Percentiles rank a stretch among this genome's conserved stretches.
Conservation (phyloP, 2,329 filamentous ascomycete species). For the Alternaria triticina region DNA sequence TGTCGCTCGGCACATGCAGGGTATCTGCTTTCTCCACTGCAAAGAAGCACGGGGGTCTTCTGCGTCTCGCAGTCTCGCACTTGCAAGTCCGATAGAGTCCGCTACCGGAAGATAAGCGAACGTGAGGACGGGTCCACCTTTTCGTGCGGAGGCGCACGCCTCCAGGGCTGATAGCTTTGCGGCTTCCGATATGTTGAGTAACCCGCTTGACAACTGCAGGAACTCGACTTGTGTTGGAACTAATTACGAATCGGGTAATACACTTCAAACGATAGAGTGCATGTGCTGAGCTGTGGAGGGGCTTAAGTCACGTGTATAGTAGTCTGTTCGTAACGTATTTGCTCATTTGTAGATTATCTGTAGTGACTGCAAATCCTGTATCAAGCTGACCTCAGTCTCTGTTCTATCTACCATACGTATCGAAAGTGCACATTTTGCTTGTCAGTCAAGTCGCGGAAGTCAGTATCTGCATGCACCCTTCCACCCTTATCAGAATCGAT, state of each 20-base stretch:
- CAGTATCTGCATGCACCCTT: conserved; percentile 29
- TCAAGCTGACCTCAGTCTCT: not conserved
- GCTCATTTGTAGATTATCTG: not conserved
- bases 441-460: conserved; percentile 46
- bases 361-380: not conserved
- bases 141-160: not conserved
- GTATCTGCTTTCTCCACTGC: not conserved
- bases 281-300: too few species aligned
- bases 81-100: not conserved
- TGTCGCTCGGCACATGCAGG: not conserved
- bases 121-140: not conserved
- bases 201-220: fast-evolving
- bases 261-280: too few species aligned
- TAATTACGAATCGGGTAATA: too few species aligned
- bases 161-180: not conserved
- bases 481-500: conserved; percentile 21
- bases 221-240: too few species aligned
- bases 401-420: conserved; percentile 11
- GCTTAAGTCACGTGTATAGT: not conserved
- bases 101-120: not conserved
- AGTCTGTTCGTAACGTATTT: not conserved
- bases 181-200: not conserved
- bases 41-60: fast-evolving
- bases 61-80: not conserved
- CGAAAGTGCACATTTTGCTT: conserved; percentile 39